phyloP scores from a whole-genome alignment of 352 stramenopile genomes.

The Pythium phragmiticola region DNA sequence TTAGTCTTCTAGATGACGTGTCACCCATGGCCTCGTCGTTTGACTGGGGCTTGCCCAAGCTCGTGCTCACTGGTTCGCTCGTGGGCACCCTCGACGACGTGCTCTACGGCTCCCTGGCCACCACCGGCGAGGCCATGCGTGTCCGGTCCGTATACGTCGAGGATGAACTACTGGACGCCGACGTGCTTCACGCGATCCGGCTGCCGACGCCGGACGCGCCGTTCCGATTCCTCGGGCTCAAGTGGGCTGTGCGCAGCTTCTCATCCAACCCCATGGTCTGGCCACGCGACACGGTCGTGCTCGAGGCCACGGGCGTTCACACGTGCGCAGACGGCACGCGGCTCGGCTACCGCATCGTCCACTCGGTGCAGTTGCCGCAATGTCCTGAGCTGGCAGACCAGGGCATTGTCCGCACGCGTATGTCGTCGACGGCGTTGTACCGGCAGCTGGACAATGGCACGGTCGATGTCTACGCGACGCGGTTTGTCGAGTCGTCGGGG shows the following conservation, averaged over 20 bases:
- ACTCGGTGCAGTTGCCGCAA: constrained; percentile 33
- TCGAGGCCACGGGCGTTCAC: constrained; percentile 38
- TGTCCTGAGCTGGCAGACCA: constrained; percentile 24
- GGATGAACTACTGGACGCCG: constrained; percentile 40
- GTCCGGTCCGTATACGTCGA: constrained; percentile 34
- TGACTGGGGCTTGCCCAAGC: constrained; percentile 42
- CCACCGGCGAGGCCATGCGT: constrained; percentile 37
- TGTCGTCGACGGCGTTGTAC: constrained; percentile 46
- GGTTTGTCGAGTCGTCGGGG: constrained; percentile 46
- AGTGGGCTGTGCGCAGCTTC: constrained; percentile 35
- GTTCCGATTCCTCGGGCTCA: constrained; percentile 51
- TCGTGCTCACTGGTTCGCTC: constrained; percentile 50
- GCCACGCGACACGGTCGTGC: constrained; percentile 34
- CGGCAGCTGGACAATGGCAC: constrained; percentile 43
- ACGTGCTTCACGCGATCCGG: constrained; percentile 32
- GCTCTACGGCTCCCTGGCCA: constrained; percentile 51
- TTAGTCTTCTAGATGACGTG: not conserved
- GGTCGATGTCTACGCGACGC: constrained; percentile 68
- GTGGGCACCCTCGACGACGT: constrained; percentile 58
- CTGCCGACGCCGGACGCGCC: constrained; percentile 31
- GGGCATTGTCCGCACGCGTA: constrained; percentile 20
- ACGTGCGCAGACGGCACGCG: constrained; percentile 24
- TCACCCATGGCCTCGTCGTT: not conserved
- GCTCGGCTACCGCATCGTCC: constrained; percentile 36
- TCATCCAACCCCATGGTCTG: constrained; percentile 25